phyloP scores from a whole-genome alignment of 306 rosid genomes.

The Hippophae tibetana region DNA sequence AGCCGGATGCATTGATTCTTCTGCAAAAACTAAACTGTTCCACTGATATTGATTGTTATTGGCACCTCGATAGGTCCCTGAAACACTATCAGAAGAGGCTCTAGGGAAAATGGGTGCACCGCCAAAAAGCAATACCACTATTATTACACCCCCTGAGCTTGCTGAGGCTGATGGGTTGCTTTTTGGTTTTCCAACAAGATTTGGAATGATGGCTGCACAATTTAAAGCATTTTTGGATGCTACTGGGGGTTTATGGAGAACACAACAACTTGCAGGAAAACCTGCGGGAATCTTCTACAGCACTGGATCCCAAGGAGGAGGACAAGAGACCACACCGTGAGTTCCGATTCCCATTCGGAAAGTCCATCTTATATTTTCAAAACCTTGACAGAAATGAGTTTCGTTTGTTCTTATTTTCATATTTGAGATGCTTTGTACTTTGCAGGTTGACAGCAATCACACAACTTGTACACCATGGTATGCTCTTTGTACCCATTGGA shows the following conservation, averaged over 20 bases:
- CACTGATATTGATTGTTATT: background rate
- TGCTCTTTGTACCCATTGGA: slow-evolving; percentile 83
- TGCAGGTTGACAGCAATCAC: slow-evolving; percentile 83
- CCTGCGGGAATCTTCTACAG: slow-evolving; percentile 83
- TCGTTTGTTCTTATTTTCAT: too few species aligned
- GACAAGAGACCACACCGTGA: slow-evolving; percentile 84
- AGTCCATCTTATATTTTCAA: too few species aligned
- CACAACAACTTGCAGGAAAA: slow-evolving; percentile 77
- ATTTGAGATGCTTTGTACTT: slow-evolving; percentile 6
- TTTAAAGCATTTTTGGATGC: slow-evolving; percentile 75
- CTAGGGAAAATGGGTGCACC: slow-evolving; percentile 80
- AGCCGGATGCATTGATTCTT: background rate
- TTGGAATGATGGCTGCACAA: slow-evolving; percentile 81
- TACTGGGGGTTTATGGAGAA: slow-evolving; percentile 76
- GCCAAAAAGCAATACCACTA: slow-evolving; percentile 65
- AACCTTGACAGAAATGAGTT: too few species aligned
- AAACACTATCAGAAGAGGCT: slow-evolving; percentile 58
- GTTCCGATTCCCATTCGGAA: slow-evolving; percentile 16
- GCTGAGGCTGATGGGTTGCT: slow-evolving; percentile 73
- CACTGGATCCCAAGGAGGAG: slow-evolving; percentile 91
- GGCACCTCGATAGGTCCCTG: slow-evolving; percentile 52
- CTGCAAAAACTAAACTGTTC: background rate
- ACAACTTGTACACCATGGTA: slow-evolving; percentile 89
- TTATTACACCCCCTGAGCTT: slow-evolving; percentile 54
- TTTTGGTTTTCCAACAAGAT: slow-evolving; percentile 88